These are phyloP conservation scores for Trichodelitschia bisporula DNA, from an alignment of 495 filamentous ascomycete genomes.

Conservation along the genomic window DNA sequence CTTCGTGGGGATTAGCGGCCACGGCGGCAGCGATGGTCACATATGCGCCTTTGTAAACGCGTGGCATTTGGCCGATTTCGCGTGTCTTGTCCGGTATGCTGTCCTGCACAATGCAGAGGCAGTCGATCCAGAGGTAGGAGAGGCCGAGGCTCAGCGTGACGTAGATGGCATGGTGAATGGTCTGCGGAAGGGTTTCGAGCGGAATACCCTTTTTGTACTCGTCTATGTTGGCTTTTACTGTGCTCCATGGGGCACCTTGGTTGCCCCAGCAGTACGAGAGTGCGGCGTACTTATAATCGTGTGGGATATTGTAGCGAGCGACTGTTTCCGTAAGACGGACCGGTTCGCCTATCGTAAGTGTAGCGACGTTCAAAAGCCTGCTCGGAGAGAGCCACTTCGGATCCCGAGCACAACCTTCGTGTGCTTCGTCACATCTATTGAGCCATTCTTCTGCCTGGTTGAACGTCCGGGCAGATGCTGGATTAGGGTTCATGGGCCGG, in stretches of 20 bases:
- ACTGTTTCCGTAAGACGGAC: no score
- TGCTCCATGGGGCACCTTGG: not conserved
- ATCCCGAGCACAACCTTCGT: no score
- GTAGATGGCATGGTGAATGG: conserved; percentile 1
- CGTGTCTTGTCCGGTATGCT: not conserved
- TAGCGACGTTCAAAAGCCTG: no score
- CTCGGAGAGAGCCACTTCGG: no score
- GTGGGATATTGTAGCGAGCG: no score
- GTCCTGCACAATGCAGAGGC: conserved; percentile 3
- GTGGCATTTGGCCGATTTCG: not conserved
- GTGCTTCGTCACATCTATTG: no score
- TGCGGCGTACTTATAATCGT: no score
- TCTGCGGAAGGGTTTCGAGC: conserved; percentile 1
- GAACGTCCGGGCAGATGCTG: no score
- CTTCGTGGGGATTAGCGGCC: not conserved
- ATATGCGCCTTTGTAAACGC: not conserved
- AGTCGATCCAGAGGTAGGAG: conserved; percentile 2
- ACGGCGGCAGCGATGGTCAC: conserved; percentile 1
- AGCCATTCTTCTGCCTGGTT: no score
- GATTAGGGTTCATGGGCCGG: no score
- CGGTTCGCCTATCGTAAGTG: no score
- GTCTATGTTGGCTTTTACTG: not conserved
- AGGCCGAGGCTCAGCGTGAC: not conserved
- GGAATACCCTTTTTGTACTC: not conserved
- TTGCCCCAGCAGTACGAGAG: not conserved